Percentiles rank a stretch among this genome's conserved stretches.
phyloP scores from a whole-genome alignment of 2,329 filamentous ascomycete species.

The Neoarthrinium moseri region DNA sequence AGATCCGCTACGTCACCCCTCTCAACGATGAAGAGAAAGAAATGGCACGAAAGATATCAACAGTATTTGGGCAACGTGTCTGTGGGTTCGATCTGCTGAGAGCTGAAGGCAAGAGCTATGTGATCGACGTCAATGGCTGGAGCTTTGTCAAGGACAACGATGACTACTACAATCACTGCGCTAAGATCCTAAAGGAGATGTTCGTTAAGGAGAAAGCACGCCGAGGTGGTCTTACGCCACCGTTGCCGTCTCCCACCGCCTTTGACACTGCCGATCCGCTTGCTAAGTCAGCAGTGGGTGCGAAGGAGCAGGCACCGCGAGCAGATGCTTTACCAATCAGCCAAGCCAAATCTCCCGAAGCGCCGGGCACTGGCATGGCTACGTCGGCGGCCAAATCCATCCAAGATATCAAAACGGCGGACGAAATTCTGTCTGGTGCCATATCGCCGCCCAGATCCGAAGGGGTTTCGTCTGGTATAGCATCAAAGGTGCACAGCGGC shows the following conservation, averaged over 20 bases:
- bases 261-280: slow-evolving; percentile 38
- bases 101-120: slow-evolving; percentile 85
- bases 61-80: slow-evolving; percentile 88
- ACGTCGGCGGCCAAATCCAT: slow-evolving; percentile 13
- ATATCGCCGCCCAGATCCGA: slow-evolving; percentile 22
- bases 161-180: slow-evolving; percentile 92
- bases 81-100: slow-evolving; percentile 95
- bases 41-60: slow-evolving; percentile 87
- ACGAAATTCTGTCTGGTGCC: slow-evolving; percentile 18
- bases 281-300: slow-evolving; percentile 22
- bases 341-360: slow-evolving; percentile 17
- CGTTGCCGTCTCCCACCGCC: slow-evolving; percentile 47
- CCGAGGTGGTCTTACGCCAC: slow-evolving; percentile 57
- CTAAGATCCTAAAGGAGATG: slow-evolving; percentile 81
- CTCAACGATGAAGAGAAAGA: slow-evolving; percentile 77
- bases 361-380: no score
- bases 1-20: slow-evolving; percentile 90
- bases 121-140: slow-evolving; percentile 99
- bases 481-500: slow-evolving; percentile 33
- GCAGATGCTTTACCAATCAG: slow-evolving; percentile 14
- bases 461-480: slow-evolving; percentile 18
- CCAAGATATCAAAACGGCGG: slow-evolving; percentile 15
- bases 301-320: slow-evolving; percentile 39
- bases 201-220: slow-evolving; percentile 78
- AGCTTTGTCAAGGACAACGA: slow-evolving; percentile 99